Evolutionary conservation across 768 basidiomycete species (phyloP).

Genomic region (Phlebiopsis gigantea): DNA sequence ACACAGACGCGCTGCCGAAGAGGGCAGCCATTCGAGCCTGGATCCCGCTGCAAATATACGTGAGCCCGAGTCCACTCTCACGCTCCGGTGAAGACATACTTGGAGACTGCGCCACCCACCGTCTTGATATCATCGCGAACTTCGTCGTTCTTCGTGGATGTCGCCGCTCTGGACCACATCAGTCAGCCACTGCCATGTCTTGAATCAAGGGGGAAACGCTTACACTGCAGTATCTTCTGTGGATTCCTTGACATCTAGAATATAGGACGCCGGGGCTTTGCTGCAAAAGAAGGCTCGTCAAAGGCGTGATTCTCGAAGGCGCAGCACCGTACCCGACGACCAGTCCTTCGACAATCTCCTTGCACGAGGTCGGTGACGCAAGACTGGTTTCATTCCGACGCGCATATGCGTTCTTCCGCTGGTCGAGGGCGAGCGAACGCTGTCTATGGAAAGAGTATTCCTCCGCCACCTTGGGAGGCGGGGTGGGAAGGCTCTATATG

Average conservation of each 20-base stretch:
- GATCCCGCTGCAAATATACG: neutral
- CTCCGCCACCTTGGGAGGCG: no score
- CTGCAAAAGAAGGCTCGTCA: neutral
- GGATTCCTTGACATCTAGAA: no score
- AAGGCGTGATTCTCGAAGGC: neutral
- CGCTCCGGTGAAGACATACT: no score
- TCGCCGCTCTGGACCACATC: neutral
- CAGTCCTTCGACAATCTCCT: no score
- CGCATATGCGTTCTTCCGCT: neutral
- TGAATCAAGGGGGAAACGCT: neutral
- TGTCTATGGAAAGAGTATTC: no score
- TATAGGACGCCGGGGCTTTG: no score
- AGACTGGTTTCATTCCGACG: neutral
- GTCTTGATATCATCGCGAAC: no score
- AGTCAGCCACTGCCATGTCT: neutral
- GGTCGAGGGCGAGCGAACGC: neutral
- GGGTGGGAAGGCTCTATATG: no score
- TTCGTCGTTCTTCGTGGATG: neutral
- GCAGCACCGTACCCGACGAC: neutral
- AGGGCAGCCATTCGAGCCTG: constrained; percentile 8
- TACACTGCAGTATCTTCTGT: neutral
- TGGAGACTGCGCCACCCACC: neutral
- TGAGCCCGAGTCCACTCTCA: no score
- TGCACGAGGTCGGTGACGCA: no score
- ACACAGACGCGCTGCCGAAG: neutral